Evolutionary conservation across 495 filamentous ascomycete species (phyloP).

Genomic region (Hypoxylon fragiforme): DNA sequence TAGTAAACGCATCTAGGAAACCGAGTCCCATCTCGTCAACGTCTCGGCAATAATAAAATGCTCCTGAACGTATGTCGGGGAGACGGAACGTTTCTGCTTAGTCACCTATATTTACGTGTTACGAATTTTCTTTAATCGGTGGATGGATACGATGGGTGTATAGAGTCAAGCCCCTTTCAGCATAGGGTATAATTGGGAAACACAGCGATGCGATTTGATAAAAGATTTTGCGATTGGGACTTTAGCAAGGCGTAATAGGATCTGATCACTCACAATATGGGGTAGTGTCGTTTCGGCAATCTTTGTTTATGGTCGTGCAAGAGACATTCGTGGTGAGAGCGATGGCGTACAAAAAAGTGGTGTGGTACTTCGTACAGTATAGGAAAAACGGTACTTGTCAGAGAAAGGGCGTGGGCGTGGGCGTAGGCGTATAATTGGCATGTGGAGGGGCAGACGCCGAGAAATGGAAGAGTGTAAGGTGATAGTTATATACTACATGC

Average conservation of each 20-base stretch:
- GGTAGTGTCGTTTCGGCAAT: constrained; percentile 19
- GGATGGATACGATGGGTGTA: constrained; percentile 33
- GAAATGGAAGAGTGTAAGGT: constrained; percentile 16
- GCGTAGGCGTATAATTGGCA: constrained; percentile 29
- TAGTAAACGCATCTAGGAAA: constrained; percentile 44
- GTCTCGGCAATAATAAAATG: too few species aligned
- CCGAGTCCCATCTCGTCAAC: constrained; percentile 23
- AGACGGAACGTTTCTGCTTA: background rate
- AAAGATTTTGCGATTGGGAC: constrained; percentile 24
- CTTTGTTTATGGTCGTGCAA: constrained; percentile 27
- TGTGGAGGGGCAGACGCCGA: background rate
- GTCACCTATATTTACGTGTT: constrained; percentile 24
- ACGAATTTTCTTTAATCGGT: constrained; percentile 34
- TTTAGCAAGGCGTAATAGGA: constrained; percentile 35
- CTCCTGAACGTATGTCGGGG: constrained; percentile 4
- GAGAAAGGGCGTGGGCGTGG: constrained; percentile 3
- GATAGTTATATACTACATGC: constrained; percentile 29
- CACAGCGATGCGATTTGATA: constrained; percentile 29
- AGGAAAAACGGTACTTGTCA: constrained; percentile 23
- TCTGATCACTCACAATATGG: constrained; percentile 26
- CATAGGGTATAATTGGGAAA: constrained; percentile 22
- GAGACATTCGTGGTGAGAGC: constrained; percentile 29
- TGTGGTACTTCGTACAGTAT: constrained; percentile 20
- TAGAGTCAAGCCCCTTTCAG: constrained; percentile 20
- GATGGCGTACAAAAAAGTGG: constrained; percentile 41